These are phyloP conservation scores for Tilletiaria anomala DNA, from an alignment of 1,284 basidiomycete genomes.

Conservation along the genomic window DNA sequence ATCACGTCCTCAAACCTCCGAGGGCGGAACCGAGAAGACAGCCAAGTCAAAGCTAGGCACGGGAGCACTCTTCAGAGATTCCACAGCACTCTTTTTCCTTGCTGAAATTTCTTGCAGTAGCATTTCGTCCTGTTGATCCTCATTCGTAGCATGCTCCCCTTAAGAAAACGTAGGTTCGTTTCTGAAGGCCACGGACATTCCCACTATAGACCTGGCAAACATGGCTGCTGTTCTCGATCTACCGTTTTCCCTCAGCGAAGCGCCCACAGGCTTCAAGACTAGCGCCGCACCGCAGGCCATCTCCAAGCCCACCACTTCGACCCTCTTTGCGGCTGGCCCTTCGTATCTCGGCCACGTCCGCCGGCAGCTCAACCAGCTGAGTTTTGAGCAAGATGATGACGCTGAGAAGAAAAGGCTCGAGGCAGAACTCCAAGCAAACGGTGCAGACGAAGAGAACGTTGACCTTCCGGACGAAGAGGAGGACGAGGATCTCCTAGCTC, in stretches of 20 bases:
- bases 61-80: too few relatives aligned
- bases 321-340: constrained; percentile 28
- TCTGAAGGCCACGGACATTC: too few relatives aligned
- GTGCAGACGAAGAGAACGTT: constrained; percentile 59
- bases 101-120: too few relatives aligned
- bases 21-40: too few relatives aligned
- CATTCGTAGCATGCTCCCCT: too few relatives aligned
- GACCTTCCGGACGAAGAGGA: constrained; percentile 76
- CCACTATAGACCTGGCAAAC: too few relatives aligned
- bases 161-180: too few relatives aligned
- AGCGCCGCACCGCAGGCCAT: constrained; percentile 17
- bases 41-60: too few relatives aligned
- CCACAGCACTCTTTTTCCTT: too few relatives aligned
- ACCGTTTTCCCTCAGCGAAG: constrained; percentile 21
- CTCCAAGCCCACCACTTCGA: constrained; percentile 15
- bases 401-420: constrained; percentile 14
- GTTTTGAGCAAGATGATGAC: constrained; percentile 34
- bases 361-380: constrained; percentile 22
- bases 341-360: constrained; percentile 34
- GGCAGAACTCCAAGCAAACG: constrained; percentile 42
- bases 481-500: constrained; percentile 53
- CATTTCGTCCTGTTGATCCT: too few relatives aligned
- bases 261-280: constrained; percentile 25
- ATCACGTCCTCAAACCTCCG: too few relatives aligned
- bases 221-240: constrained; percentile 32